Conservation (phyloP, 1,139 yeast species). For the Yamadazyma atmosphaerica region DNA sequence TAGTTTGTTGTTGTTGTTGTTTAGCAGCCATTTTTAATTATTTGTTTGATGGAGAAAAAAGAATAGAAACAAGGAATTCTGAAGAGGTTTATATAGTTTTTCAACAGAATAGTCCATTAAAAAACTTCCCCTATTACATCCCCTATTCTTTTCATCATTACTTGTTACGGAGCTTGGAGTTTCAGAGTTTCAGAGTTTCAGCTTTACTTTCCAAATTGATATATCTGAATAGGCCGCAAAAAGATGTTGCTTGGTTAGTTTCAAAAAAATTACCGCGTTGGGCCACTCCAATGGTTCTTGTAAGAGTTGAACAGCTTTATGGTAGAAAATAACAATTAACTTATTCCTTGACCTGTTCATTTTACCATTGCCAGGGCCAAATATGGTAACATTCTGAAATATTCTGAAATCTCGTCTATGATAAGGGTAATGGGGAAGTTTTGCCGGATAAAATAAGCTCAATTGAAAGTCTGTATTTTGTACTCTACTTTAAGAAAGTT, state of each 20-base stretch:
- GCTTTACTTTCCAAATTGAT: neutral
- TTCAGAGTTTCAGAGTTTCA: neutral
- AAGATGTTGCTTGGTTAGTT: neutral
- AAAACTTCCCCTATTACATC: too few species aligned
- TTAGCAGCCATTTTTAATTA: constrained; percentile 14
- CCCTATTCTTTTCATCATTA: too few species aligned
- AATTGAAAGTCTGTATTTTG: too few species aligned
- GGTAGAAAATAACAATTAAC: neutral
- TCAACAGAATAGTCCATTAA: neutral
- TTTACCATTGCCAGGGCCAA: too few species aligned
- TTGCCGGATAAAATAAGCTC: too few species aligned
- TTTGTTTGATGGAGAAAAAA: neutral
- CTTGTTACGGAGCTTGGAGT: too few species aligned
- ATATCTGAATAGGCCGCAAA: neutral
- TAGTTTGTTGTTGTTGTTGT: constrained; percentile 11
- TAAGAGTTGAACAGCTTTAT: neutral
- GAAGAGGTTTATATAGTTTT: constrained; percentile 5
- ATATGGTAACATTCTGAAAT: neutral
- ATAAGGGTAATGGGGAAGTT: neutral
- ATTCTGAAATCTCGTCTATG: neutral
- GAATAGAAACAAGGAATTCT: neutral
- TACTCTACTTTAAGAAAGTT: too few species aligned
- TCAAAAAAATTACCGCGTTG: constrained; percentile 3
- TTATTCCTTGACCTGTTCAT: neutral
- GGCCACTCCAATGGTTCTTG: neutral